Conservation (phyloP, 1,139 yeast genomes). For the Yamadazyma triangularis region DNA sequence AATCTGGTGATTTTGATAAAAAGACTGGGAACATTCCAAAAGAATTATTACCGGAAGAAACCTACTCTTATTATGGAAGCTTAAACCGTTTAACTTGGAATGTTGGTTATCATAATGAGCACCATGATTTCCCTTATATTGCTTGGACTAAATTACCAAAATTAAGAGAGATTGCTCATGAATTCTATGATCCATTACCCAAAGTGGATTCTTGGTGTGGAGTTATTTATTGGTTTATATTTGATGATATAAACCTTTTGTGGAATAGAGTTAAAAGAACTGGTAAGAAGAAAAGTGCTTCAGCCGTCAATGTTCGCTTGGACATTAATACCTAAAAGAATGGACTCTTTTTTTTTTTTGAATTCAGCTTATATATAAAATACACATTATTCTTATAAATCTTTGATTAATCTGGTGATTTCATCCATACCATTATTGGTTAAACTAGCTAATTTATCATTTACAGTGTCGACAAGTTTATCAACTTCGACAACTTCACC, state of each 20-base stretch:
- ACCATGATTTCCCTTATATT: constrained; percentile 90
- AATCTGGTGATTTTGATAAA: constrained; percentile 10
- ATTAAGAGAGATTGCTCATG: constrained; percentile 64
- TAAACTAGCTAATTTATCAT: constrained; percentile 44
- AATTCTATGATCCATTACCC: constrained; percentile 81
- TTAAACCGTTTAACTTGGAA: constrained; percentile 81
- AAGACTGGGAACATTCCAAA: constrained; percentile 22
- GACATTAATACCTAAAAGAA: constrained; percentile 21
- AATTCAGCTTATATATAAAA: no score
- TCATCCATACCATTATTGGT: constrained; percentile 47
- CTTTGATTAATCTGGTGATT: constrained; percentile 57
- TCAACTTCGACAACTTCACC: constrained; percentile 72
- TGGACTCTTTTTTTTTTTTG: no score
- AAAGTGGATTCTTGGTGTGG: constrained; percentile 73
- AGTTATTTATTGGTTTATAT: constrained; percentile 68
- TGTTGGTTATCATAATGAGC: constrained; percentile 92
- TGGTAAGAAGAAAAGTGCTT: constrained; percentile 38
- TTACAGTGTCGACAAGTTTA: constrained; percentile 53
- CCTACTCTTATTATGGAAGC: constrained; percentile 84
- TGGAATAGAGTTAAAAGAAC: constrained; percentile 78
- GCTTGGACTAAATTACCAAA: constrained; percentile 83
- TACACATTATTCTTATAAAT: constrained; percentile 19
- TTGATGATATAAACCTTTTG: constrained; percentile 61
- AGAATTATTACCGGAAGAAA: constrained; percentile 59
- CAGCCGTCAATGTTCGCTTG: constrained; percentile 15